A percentile compares a stretch with the other conserved stretches of the same genome.
Evolutionary conservation across 352 stramenopile genomes (phyloP).

Genomic region (Pythium sp.): DNA sequence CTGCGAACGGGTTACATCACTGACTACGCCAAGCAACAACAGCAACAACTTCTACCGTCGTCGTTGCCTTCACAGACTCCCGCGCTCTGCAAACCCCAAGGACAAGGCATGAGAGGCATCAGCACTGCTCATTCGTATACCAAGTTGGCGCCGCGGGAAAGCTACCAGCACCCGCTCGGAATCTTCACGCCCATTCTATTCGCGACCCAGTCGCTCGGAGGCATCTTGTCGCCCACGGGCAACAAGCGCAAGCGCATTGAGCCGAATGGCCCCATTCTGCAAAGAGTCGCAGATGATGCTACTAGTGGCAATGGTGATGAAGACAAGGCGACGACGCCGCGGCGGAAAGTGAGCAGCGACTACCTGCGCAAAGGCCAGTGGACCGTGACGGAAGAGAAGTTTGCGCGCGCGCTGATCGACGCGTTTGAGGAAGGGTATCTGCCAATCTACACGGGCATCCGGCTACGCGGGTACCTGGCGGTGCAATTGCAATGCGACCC

Average conservation of each 20-base stretch:
- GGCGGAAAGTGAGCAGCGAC: conserved; percentile 59
- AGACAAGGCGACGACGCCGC: conserved; percentile 16
- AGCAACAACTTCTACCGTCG: neutral
- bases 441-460: conserved; percentile 71
- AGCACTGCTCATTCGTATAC: neutral
- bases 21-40: conserved; percentile 8
- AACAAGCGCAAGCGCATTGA: conserved; percentile 18
- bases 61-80: neutral
- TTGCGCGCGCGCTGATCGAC: conserved; percentile 59
- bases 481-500: conserved; percentile 77
- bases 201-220: neutral
- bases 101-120: neutral
- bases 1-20: conserved; percentile 8
- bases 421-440: conserved; percentile 72
- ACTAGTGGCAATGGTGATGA: neutral
- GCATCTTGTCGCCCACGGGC: conserved; percentile 12
- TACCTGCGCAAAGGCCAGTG: conserved; percentile 76
- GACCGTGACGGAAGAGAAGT: conserved; percentile 62
- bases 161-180: neutral
- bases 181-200: conserved; percentile 14
- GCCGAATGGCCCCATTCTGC: neutral
- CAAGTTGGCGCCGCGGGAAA: neutral
- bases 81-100: neutral
- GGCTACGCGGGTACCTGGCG: conserved; percentile 68
- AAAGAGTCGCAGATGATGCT: neutral